These are phyloP conservation scores for Epichloe hybrida DNA, from an alignment of 2,329 filamentous ascomycete species.

Conservation along the genomic window DNA sequence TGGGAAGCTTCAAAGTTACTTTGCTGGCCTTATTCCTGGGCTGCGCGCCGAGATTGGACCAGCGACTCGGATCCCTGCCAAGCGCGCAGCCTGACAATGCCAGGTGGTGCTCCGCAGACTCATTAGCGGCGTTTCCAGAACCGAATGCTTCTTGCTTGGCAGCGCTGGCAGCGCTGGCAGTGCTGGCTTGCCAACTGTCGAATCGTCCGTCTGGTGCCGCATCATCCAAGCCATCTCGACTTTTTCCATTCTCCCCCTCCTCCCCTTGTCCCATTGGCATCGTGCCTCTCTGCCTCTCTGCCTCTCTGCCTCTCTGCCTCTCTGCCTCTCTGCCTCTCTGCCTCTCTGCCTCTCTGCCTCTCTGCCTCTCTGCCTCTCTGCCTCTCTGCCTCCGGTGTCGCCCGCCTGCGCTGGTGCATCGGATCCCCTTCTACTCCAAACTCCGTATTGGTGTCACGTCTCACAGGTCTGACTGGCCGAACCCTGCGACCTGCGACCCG, in stretches of 20 bases:
- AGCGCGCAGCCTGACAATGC: not conserved
- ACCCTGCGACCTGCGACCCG: not conserved
- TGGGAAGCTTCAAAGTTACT: no score
- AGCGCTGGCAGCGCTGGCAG: no score
- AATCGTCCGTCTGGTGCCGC: not conserved
- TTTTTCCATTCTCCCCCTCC: not conserved
- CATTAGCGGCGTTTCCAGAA: no score
- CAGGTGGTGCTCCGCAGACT: no score
- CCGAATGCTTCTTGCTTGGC: no score
- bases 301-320: no score
- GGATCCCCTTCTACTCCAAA: not conserved
- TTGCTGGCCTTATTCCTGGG: no score
- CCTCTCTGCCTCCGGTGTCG: not conserved
- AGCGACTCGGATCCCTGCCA: not conserved
- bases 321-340: no score
- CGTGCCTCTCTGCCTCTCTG: not conserved
- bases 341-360: no score
- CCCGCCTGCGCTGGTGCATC: not conserved
- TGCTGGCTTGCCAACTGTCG: not conserved
- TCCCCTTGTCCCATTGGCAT: not conserved
- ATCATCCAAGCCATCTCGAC: not conserved
- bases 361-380: no score
- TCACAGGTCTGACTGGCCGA: not conserved
- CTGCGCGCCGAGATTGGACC: not conserved
- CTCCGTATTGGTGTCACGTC: not conserved